Percentiles rank a stretch among this genome's conserved stretches.
These are phyloP conservation scores for Stellera chamaejasme DNA, from an alignment of 345 rosid genomes.

Conservation along the genomic window DNA sequence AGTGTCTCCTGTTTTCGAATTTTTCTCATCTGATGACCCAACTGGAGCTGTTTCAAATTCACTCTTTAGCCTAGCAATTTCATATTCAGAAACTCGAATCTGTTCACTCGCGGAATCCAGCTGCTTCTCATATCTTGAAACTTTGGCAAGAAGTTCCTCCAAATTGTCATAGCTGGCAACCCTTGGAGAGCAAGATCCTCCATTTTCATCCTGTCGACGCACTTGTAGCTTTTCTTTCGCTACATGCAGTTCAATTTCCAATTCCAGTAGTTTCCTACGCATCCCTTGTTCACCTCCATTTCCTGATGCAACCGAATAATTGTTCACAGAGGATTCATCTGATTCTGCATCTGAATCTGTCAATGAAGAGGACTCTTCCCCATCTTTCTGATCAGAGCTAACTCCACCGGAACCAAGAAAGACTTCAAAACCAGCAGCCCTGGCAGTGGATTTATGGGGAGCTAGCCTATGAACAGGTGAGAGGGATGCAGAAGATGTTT, in stretches of 20 bases:
- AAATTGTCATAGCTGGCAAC: slow-evolving; percentile 19
- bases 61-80: slow-evolving; percentile 36
- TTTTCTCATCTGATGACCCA: slow-evolving; percentile 17
- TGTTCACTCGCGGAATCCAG: slow-evolving; percentile 43
- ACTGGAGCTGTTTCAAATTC: slow-evolving; percentile 40
- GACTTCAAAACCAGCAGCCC: slow-evolving; percentile 60
- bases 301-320: slow-evolving; percentile 37
- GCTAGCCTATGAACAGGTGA: slow-evolving; percentile 44
- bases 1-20: slow-evolving; percentile 15
- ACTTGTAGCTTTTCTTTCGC: slow-evolving; percentile 43
- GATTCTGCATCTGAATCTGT: slow-evolving; percentile 68
- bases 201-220: slow-evolving; percentile 38
- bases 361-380: slow-evolving; percentile 55
- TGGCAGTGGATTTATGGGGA: slow-evolving; percentile 35
- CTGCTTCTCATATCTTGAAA: slow-evolving; percentile 47
- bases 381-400: slow-evolving; percentile 54
- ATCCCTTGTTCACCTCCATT: slow-evolving; percentile 38
- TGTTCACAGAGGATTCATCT: slow-evolving; percentile 66
- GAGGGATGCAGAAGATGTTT: slow-evolving; percentile 24
- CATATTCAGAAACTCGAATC: slow-evolving; percentile 40
- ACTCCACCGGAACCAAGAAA: slow-evolving; percentile 56
- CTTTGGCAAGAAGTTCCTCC: slow-evolving; percentile 32
- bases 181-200: slow-evolving; percentile 17
- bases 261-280: slow-evolving; percentile 36
- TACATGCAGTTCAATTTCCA: slow-evolving; percentile 55